Evolutionary conservation across 1,284 basidiomycete genomes (phyloP).

Genomic region (Fistulina hepatica): DNA sequence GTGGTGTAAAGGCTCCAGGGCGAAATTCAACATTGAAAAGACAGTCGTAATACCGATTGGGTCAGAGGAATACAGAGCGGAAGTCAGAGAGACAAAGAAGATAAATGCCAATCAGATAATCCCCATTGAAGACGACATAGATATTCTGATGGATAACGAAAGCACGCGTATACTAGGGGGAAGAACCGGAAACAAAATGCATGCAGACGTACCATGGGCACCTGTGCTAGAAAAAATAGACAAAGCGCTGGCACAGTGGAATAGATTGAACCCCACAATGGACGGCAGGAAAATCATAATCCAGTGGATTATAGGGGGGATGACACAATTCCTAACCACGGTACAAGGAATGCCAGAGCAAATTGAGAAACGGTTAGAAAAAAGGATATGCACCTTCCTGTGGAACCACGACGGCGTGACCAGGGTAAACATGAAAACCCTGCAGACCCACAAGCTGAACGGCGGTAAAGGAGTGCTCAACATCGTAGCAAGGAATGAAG

Average conservation of each 20-base stretch:
- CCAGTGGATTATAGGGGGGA: constrained; percentile 1
- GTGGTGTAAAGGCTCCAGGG: constrained; percentile 16
- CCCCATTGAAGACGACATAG: constrained; percentile 1
- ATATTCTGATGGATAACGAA: constrained; percentile 10
- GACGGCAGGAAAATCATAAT: constrained; percentile 8
- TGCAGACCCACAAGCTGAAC: not conserved
- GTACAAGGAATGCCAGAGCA: constrained; percentile 9
- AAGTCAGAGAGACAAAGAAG: not conserved
- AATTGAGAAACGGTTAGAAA: constrained; percentile 2
- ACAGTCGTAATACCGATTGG: constrained; percentile 14
- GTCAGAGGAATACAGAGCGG: not conserved
- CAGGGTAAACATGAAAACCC: constrained; percentile 2
- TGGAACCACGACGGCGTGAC: constrained; percentile 5
- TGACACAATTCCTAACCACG: constrained; percentile 7
- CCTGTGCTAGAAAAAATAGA: constrained; percentile 13
- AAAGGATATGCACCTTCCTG: constrained; percentile 3
- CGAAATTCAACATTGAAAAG: constrained; percentile 10
- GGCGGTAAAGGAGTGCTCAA: constrained; percentile 12
- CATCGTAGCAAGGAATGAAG: constrained; percentile 11
- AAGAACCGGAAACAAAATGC: constrained; percentile 13
- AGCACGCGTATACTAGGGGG: constrained; percentile 12
- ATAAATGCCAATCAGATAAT: not conserved
- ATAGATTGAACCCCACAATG: constrained; percentile 10
- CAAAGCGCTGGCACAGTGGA: constrained; percentile 8
- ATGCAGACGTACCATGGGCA: constrained; percentile 10